Evolutionary conservation across 495 filamentous ascomycete species (phyloP).

Genomic region (Cenococcum geophilum): DNA sequence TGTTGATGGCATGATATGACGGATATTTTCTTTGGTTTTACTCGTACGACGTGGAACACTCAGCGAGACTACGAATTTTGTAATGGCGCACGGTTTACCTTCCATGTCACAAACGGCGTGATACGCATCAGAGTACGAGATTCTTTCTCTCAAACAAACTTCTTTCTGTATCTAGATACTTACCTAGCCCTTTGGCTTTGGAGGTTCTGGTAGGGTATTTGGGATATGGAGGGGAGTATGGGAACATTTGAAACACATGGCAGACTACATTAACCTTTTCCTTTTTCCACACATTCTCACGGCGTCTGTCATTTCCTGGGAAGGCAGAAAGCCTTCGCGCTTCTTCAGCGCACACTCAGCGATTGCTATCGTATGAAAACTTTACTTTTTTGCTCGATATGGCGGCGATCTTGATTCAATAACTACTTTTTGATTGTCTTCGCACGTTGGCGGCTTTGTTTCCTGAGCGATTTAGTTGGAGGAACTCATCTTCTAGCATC

Average conservation of each 20-base stretch:
- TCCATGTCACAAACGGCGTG: constrained; percentile 14
- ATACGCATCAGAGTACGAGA: constrained; percentile 18
- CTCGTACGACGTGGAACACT: constrained; percentile 25
- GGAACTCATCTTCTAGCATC: background rate
- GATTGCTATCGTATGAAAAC: background rate
- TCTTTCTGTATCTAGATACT: constrained; percentile 3
- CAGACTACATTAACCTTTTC: background rate
- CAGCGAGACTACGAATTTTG: constrained; percentile 29
- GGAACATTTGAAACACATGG: background rate
- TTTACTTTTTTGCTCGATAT: background rate
- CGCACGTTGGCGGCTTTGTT: background rate
- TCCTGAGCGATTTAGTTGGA: background rate
- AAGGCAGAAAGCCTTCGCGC: background rate
- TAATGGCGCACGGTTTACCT: constrained; percentile 22
- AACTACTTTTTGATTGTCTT: background rate
- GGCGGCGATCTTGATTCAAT: background rate
- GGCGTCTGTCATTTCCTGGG: background rate
- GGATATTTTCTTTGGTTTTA: constrained; percentile 14
- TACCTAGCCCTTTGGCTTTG: background rate
- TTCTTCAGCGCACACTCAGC: background rate
- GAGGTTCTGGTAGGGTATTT: background rate
- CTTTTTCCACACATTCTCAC: background rate
- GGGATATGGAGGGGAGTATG: background rate
- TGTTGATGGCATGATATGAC: constrained; percentile 28
- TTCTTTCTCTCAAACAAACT: background rate